Conservation (phyloP, 768 basidiomycete species). For the Hypholoma sublateritium region DNA sequence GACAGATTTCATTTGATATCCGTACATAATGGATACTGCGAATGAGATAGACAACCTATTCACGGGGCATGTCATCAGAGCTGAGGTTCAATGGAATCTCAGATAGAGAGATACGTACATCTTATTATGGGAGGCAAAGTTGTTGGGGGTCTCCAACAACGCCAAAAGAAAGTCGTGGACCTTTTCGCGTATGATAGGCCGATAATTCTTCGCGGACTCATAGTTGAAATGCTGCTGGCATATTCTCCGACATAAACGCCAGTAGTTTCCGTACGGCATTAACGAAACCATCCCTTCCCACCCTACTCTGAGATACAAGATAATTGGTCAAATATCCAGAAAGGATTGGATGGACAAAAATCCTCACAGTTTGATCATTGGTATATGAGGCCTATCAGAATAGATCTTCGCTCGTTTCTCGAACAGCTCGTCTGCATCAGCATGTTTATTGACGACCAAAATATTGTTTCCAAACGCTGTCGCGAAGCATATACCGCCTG, state of each 20-base stretch:
- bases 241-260: conserved; percentile 36
- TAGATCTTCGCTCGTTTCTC: conserved; percentile 48
- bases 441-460: conserved; percentile 23
- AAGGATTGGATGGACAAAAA: not conserved
- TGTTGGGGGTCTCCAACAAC: conserved; percentile 15
- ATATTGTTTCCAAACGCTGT: conserved; percentile 22
- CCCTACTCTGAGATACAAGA: conserved; percentile 22
- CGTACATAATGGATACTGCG: conserved; percentile 15
- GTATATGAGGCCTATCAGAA: not conserved
- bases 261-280: conserved; percentile 32
- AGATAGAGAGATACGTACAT: conserved; percentile 2
- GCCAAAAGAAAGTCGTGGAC: conserved; percentile 27
- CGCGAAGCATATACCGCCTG: conserved; percentile 23
- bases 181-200: conserved; percentile 25
- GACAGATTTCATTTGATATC: conserved; percentile 12
- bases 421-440: conserved; percentile 24
- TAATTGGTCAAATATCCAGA: not conserved
- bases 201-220: conserved; percentile 24
- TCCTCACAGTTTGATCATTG: not conserved
- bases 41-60: conserved; percentile 15
- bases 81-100: too few species aligned
- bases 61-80: not conserved
- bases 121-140: conserved; percentile 12
- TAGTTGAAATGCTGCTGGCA: conserved; percentile 34
- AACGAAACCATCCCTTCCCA: conserved; percentile 35